These are phyloP conservation scores for Leptosphaerulina australis DNA, from an alignment of 2,329 filamentous ascomycete genomes.

Conservation along the genomic window DNA sequence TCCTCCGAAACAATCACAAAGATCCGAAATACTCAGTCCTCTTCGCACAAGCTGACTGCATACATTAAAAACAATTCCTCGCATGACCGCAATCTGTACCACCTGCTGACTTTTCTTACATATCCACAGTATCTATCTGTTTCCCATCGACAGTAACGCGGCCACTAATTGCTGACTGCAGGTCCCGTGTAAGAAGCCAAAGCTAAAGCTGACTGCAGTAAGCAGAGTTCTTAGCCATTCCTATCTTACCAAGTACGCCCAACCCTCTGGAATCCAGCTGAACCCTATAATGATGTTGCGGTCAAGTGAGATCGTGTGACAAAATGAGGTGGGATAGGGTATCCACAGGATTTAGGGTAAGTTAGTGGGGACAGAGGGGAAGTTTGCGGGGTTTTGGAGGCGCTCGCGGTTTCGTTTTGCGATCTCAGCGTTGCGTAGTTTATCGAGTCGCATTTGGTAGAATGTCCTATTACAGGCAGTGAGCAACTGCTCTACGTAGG, in stretches of 20 bases:
- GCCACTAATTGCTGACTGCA: slow-evolving; percentile 46
- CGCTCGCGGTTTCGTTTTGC: slow-evolving; percentile 83
- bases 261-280: slow-evolving; percentile 4
- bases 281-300: neutral
- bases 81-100: slow-evolving; percentile 21
- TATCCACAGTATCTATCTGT: slow-evolving; percentile 17
- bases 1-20: too few species aligned
- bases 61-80: slow-evolving; percentile 16
- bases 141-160: slow-evolving; percentile 20
- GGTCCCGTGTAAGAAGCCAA: slow-evolving; percentile 21
- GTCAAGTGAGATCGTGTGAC: neutral
- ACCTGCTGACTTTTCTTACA: slow-evolving; percentile 27
- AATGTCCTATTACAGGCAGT: slow-evolving; percentile 66
- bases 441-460: slow-evolving; percentile 82
- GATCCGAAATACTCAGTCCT: neutral
- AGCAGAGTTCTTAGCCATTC: slow-evolving; percentile 15
- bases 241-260: neutral
- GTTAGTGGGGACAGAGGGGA: slow-evolving; percentile 81
- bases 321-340: neutral
- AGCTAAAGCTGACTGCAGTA: slow-evolving; percentile 30
- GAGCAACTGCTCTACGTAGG: neutral
- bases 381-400: slow-evolving; percentile 76
- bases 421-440: slow-evolving; percentile 76
- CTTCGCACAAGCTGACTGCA: slow-evolving; percentile 17
- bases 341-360: slow-evolving; percentile 32